Conservation (phyloP, 140 eudicot species). For the Flaveria floridana region DNA sequence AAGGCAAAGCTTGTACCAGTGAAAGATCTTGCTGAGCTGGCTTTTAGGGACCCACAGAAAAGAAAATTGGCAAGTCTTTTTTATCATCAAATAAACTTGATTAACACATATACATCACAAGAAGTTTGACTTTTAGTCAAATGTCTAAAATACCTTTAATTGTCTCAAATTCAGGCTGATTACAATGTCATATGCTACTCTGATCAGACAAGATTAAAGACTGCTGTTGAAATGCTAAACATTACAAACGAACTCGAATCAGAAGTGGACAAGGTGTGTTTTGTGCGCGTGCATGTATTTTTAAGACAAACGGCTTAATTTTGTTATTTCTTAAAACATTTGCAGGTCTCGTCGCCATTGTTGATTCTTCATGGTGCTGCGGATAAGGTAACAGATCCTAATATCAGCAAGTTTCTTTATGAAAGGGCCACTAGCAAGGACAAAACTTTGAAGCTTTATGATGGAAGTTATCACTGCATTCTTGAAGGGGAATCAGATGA, state of each 20-base stretch:
- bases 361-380: conserved; percentile 86
- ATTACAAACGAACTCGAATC: conserved; percentile 73
- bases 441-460: conserved; percentile 78
- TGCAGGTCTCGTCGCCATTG: conserved; percentile 73
- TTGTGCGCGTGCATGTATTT: neutral
- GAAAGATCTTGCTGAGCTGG: conserved; percentile 84
- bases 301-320: neutral
- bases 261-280: conserved; percentile 62
- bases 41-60: conserved; percentile 64
- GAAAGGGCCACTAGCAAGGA: conserved; percentile 78
- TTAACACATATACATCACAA: neutral
- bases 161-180: conserved; percentile 51
- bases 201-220: conserved; percentile 68
- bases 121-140: conserved; percentile 14
- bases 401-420: conserved; percentile 71
- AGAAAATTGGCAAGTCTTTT: conserved; percentile 56
- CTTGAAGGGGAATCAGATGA: conserved; percentile 96
- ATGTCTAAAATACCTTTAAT: neutral
- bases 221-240: conserved; percentile 82
- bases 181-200: conserved; percentile 84
- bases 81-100: neutral
- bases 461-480: conserved; percentile 76
- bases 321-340: neutral
- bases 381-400: conserved; percentile 81
- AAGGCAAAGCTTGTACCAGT: conserved; percentile 76